These are phyloP conservation scores for Lentinula sp. DNA, from an alignment of 768 basidiomycete genomes.

Conservation along the genomic window DNA sequence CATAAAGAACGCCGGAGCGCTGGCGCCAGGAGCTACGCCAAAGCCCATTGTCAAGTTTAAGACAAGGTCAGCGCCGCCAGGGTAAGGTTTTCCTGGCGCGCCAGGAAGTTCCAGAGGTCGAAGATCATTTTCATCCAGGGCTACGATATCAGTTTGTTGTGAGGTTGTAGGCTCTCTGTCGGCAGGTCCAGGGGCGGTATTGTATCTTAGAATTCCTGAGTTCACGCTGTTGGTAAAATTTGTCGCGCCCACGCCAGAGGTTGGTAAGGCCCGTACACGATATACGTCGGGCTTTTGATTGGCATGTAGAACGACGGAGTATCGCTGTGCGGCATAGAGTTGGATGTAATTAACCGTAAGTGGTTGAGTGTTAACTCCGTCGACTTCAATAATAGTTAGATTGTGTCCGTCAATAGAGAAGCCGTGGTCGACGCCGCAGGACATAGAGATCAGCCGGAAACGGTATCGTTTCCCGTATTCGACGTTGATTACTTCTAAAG, in stretches of 20 bases:
- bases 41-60: conserved; percentile 13
- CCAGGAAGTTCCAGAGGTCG: conserved; percentile 21
- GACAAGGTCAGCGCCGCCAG: conserved; percentile 28
- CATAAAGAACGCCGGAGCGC: background rate
- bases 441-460: conserved; percentile 43
- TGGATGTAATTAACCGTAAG: conserved; percentile 31
- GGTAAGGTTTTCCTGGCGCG: conserved; percentile 22
- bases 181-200: conserved; percentile 25
- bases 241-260: conserved; percentile 7
- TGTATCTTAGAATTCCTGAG: conserved; percentile 35
- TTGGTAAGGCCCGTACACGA: conserved; percentile 29
- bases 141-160: conserved; percentile 3
- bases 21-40: conserved; percentile 34
- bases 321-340: conserved; percentile 32
- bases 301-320: conserved; percentile 29
- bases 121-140: conserved; percentile 24
- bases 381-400: conserved; percentile 34
- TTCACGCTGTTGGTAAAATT: conserved; percentile 24
- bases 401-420: conserved; percentile 41
- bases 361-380: conserved; percentile 26
- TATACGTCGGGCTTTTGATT: conserved; percentile 33
- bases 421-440: conserved; percentile 34
- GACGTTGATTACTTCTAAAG: conserved; percentile 30
- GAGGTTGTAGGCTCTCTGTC: conserved; percentile 15
- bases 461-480: conserved; percentile 39